Evolutionary conservation across 1,284 basidiomycete genomes (phyloP).

Genomic region (Mycena citricolor): DNA sequence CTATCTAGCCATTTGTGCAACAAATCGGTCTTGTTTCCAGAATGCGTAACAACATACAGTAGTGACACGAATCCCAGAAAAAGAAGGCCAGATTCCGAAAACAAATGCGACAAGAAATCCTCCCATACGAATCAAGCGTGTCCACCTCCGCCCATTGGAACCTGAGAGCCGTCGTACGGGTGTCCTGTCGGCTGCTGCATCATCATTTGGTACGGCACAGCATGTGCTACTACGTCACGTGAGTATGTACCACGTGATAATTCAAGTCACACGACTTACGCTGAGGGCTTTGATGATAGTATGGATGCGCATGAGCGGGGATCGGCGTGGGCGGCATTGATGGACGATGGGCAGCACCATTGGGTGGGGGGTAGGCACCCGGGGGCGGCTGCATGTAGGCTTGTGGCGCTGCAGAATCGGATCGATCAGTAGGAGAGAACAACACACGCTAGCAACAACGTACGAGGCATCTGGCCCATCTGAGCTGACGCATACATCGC

Average conservation of each 20-base stretch:
- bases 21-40: slow-evolving; percentile 25
- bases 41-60: slow-evolving; percentile 26
- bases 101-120: slow-evolving; percentile 29
- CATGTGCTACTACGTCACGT: slow-evolving; percentile 66
- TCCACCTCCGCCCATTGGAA: slow-evolving; percentile 75
- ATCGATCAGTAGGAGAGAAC: slow-evolving; percentile 3
- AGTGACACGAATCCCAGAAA: slow-evolving; percentile 26
- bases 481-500: slow-evolving; percentile 78
- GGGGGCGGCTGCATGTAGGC: slow-evolving; percentile 56
- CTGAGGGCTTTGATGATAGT: slow-evolving; percentile 85
- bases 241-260: slow-evolving; percentile 27
- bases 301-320: slow-evolving; percentile 77
- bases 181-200: slow-evolving; percentile 80
- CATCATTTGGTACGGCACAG: slow-evolving; percentile 83
- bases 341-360: slow-evolving; percentile 69
- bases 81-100: slow-evolving; percentile 29
- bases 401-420: slow-evolving; percentile 50
- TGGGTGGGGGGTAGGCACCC: slow-evolving; percentile 48
- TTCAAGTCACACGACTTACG: slow-evolving; percentile 51
- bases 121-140: slow-evolving; percentile 45
- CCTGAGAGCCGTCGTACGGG: slow-evolving; percentile 69
- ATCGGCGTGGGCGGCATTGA: slow-evolving; percentile 86
- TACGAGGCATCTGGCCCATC: slow-evolving; percentile 84
- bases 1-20: slow-evolving; percentile 28
- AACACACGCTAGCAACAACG: slow-evolving; percentile 30